Percentiles rank a stretch among this genome's conserved stretches.
Evolutionary conservation across 768 basidiomycete species (phyloP).

Genomic region (Trametes punicea): DNA sequence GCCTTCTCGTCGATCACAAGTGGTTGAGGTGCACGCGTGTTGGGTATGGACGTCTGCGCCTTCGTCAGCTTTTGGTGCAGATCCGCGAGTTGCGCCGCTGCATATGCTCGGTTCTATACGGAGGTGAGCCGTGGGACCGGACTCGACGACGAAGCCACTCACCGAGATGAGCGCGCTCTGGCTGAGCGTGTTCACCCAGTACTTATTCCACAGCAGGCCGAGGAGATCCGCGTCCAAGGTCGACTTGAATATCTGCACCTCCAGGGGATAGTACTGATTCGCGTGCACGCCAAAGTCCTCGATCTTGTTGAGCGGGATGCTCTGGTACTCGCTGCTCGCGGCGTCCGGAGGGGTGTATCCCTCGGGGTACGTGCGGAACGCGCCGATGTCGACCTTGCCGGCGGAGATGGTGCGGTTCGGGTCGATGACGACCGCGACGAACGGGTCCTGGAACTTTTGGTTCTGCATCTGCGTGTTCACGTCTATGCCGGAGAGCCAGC

Average conservation of each 20-base stretch:
- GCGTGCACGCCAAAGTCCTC: slow-evolving; percentile 99
- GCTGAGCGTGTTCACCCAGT: slow-evolving; percentile 97
- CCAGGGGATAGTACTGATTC: slow-evolving; percentile 91
- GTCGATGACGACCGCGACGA: slow-evolving; percentile 96
- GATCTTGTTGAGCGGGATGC: slow-evolving; percentile 94
- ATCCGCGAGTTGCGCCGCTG: slow-evolving; percentile 87
- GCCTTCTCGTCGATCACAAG: slow-evolving; percentile 46
- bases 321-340: slow-evolving; percentile 84
- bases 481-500: slow-evolving; percentile 99
- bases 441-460: slow-evolving; percentile 94
- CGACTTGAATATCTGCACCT: slow-evolving; percentile 94
- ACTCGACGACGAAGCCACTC: slow-evolving; percentile 24
- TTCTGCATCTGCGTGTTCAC: slow-evolving; percentile 96
- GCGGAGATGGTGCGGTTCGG: slow-evolving; percentile 98
- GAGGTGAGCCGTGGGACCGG: not conserved
- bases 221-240: slow-evolving; percentile 84
- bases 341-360: slow-evolving; percentile 80
- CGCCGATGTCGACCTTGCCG: slow-evolving; percentile 98
- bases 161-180: slow-evolving; percentile 93
- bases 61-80: slow-evolving; percentile 85
- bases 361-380: slow-evolving; percentile 96
- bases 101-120: slow-evolving; percentile 87
- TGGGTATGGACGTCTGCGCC: slow-evolving; percentile 55
- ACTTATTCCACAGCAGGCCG: slow-evolving; percentile 96
- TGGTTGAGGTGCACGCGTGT: slow-evolving; percentile 57